Conservation (phyloP, 2,329 filamentous ascomycete genomes). For the Pseudogymnoascus sp. region DNA sequence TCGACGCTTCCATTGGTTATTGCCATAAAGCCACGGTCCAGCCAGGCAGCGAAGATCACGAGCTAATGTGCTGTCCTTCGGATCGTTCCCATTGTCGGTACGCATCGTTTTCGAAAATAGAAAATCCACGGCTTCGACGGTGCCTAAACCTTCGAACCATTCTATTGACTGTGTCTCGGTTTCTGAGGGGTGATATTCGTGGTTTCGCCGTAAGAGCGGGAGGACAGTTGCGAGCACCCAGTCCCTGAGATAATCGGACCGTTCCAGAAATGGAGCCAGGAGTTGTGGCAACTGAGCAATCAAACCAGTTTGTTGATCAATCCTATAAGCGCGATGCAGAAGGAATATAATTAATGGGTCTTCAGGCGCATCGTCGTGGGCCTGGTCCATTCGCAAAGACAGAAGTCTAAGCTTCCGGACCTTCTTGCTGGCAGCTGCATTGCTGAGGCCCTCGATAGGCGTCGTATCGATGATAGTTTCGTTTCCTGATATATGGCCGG, state of each 20-base stretch:
- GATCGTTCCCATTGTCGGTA: conserved; percentile 19
- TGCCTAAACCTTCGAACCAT: conserved; percentile 56
- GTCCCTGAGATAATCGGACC: conserved; percentile 52
- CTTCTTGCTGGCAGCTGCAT: conserved; percentile 57
- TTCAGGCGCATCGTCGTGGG: conserved; percentile 39
- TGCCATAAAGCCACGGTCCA: conserved; percentile 66
- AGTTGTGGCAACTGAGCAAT: conserved; percentile 61
- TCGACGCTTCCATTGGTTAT: conserved; percentile 48
- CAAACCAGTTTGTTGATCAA: conserved; percentile 67
- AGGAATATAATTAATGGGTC: conserved; percentile 59
- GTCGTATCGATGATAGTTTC: conserved; percentile 45
- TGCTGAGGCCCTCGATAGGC: conserved; percentile 49
- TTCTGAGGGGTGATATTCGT: conserved; percentile 56
- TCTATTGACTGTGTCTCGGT: conserved; percentile 45
- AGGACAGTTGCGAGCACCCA: conserved; percentile 66
- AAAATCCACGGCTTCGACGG: conserved; percentile 50
- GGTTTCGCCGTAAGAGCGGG: conserved; percentile 60
- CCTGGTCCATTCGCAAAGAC: conserved; percentile 45
- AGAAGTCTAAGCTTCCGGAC: conserved; percentile 57
- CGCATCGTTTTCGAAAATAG: conserved; percentile 53
- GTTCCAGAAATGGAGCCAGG: conserved; percentile 59
- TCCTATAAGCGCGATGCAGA: conserved; percentile 57
- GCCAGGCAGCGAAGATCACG: conserved; percentile 62
- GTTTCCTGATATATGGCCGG: conserved; percentile 24
- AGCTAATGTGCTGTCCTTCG: conserved; percentile 36